Evolutionary conservation across 345 rosid genomes (phyloP), one percentile per base, ranked within the genome.

Genomic region (Noccaea caerulescens): DNA sequence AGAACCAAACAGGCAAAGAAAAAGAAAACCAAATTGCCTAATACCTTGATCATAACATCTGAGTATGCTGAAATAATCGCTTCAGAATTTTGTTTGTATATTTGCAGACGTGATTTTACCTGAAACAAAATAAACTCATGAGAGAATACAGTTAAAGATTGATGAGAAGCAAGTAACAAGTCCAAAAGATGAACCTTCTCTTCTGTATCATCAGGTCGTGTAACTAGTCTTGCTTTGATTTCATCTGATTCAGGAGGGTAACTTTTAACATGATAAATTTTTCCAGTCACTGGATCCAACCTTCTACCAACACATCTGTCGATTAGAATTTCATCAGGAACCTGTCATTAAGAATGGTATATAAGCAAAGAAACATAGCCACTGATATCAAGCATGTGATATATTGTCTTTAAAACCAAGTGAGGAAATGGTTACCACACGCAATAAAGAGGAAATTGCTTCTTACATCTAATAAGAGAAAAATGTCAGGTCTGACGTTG

Each of bases 261-360:
- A 74, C 73, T 79, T 76, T 70, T 84, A n/a, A 86, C 34, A 76
- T 88, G 96, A 76, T 90, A 93, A 65, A 90, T 86, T 83, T 87
- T 90, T 65, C 91, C 87, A 5, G 91, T 86, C 44, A 73, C 58
- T 13, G 94, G 96, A 68, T 90, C 97, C 45, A 88, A 77, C 79
- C 87, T 83, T 83, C 97, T 84, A 77, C 97, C 97, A 77, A 85
- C 84, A 71, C 97, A 90, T 93, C 97, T 88, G 78, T 88, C 85
- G 66, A 88, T 84, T 76, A 90, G 87, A 86, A 82, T 83, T 77
- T 86, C 94, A 77, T 88, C 97, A 86, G 94, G 97, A 85, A 90
- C 97, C 97, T 90, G 97, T 79, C 44, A 79, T 66, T 70, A 67
- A 78, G n/a, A 75, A 77, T 73, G 39, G 34, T 45, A 69, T 68